Base-by-base conservation (phyloP, 1,284 basidiomycete species). In the Puccinia horiana region DNA sequence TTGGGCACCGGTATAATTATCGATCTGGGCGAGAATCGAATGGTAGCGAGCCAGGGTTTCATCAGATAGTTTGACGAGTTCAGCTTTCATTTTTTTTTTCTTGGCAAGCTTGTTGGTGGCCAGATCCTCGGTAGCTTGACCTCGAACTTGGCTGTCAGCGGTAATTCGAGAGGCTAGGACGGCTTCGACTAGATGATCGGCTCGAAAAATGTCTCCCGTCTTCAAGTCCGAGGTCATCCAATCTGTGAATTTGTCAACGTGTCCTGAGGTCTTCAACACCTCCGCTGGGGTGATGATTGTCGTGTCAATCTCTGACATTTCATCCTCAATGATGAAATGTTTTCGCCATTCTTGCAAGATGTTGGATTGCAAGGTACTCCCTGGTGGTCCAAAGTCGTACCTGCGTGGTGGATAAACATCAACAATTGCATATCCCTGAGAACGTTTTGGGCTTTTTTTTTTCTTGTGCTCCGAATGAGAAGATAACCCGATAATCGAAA, bases 231-330 rank as follows among this genome's bases (percentile, higher is more conserved):
- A 97, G 87, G 94, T 93, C 97, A 99, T 99, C 96, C 96, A 99
- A 87, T 99, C 96, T 26, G 96, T 93, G 86, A 99, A 99, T 85
- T 96, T 92, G 83, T 96, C 96, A 82, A 99, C 97, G 88, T 99
- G 97, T 49, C 97, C 97, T 44, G 95, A 98, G 0, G 96, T 93
- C 88, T 98, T 96, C 87, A 99, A 96, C 6, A 99, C 96, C 20
- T 96, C 90, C 0, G 93, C 91, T 40, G 96, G 92, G 0, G 96
- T 99, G 92, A 99, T 96, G 88, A 97, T 93, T 58, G 97, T 98
- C 40, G 96, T 98, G 87, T 99, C 96, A 84, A 99, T 91, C 88
- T 99, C 96, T 85, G 97, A 92, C 97, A 99, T 99, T 89, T 95
- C 92, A 87, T 99, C 96, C 86, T 98, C 94, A 86, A 99, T 91